phyloP scores from a whole-genome alignment of 768 basidiomycete genomes.

The Trametes coccinea region DNA sequence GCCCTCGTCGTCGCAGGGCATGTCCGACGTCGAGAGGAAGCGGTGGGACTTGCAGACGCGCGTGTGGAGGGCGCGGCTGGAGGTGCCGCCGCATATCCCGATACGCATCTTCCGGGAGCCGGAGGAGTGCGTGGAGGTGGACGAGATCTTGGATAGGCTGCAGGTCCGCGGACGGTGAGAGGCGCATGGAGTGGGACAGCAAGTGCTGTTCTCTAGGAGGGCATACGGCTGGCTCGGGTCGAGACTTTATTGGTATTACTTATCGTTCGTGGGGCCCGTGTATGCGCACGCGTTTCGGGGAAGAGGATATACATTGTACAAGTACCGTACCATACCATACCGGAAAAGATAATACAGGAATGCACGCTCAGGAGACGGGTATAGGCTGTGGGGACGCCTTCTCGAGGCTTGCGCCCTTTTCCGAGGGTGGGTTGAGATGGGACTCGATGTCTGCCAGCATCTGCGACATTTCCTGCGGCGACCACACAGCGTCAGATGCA shows the following conservation, averaged over 20 bases:
- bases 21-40: conserved; percentile 57
- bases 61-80: conserved; percentile 59
- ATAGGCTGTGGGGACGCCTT: conserved; percentile 16
- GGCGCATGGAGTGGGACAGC: no score
- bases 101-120: conserved; percentile 71
- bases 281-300: not conserved
- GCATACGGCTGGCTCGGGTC: not conserved
- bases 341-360: conserved; percentile 15
- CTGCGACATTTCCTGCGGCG: conserved; percentile 24
- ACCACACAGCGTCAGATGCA: not conserved
- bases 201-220: not conserved
- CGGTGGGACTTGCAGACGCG: conserved; percentile 60
- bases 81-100: conserved; percentile 56
- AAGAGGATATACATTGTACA: conserved; percentile 20
- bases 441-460: conserved; percentile 25
- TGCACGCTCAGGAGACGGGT: conserved; percentile 16
- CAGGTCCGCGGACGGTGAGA: conserved; percentile 5
- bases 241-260: not conserved
- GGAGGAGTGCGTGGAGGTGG: conserved; percentile 66
- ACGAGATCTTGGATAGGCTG: conserved; percentile 28
- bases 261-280: not conserved
- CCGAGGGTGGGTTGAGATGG: conserved; percentile 1
- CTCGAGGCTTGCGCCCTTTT: not conserved
- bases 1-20: conserved; percentile 6
- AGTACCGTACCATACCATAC: conserved; percentile 17